Evolutionary conservation across 257 asterid species (phyloP).

Genomic region (Misopates orontium): DNA sequence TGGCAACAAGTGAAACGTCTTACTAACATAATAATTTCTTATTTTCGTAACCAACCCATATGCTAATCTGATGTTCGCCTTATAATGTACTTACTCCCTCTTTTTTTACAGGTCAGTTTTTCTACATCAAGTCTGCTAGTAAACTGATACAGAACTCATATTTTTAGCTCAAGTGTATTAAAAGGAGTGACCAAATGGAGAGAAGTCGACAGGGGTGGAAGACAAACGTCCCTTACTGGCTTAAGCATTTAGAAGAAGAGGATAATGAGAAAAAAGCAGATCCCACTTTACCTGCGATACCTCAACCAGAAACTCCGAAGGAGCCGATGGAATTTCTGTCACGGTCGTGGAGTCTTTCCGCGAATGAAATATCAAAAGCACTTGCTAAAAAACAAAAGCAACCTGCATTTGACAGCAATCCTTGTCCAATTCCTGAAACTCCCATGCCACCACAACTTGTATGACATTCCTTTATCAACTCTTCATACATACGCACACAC

Average conservation of each 20-base stretch:
- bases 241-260: conserved; percentile 44
- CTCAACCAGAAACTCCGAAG: conserved; percentile 78
- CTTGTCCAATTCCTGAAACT: conserved; percentile 37
- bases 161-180: background rate
- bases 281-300: conserved; percentile 44
- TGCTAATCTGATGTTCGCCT: too few relatives aligned
- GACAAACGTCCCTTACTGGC: conserved; percentile 43
- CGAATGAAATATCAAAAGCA: conserved; percentile 67
- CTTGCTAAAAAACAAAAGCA: conserved; percentile 51
- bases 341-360: conserved; percentile 86
- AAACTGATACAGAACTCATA: background rate
- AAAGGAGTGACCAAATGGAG: conserved; percentile 33
- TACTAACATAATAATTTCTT: too few relatives aligned
- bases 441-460: conserved; percentile 36
- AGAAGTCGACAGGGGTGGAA: conserved; percentile 39
- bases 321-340: conserved; percentile 90
- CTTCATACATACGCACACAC: conserved; percentile 4
- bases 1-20: background rate
- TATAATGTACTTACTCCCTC: too few relatives aligned
- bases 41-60: too few relatives aligned
- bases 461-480: conserved; percentile 27
- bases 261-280: conserved; percentile 34
- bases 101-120: conserved; percentile 3
- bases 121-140: background rate
- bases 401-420: conserved; percentile 41